Conservation (phyloP, 1,284 basidiomycete genomes). For the Apiotrichum porosum region DNA sequence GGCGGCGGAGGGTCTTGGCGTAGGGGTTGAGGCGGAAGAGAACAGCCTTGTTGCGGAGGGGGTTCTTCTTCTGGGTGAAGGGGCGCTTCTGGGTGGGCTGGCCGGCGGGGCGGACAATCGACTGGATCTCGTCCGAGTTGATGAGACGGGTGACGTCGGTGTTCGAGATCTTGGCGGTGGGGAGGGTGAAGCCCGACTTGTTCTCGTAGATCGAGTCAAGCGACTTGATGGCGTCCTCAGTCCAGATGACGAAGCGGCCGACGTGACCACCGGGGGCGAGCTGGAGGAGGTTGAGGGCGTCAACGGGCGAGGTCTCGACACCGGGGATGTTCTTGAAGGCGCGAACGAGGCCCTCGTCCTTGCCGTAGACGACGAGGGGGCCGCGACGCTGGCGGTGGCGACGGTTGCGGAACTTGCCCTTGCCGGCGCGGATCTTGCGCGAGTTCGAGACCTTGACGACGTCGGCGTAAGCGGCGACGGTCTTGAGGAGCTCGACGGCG, state of each 20-base stretch:
- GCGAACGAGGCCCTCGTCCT: conserved; percentile 96
- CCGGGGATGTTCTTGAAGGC: conserved; percentile 99
- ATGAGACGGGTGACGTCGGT: conserved; percentile 96
- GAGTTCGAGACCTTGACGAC: conserved; percentile 97
- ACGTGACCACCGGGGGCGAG: conserved; percentile 99
- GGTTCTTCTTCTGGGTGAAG: conserved; percentile 99
- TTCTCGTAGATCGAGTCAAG: conserved; percentile 91
- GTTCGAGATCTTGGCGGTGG: conserved; percentile 92
- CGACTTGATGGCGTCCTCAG: conserved; percentile 84
- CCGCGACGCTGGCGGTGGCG: conserved; percentile 96
- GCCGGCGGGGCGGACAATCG: conserved; percentile 75
- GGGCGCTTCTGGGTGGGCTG: conserved; percentile 58
- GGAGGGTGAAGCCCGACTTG: conserved; percentile 94
- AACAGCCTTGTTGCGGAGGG: conserved; percentile 89
- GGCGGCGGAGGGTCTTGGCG: conserved; percentile 85
- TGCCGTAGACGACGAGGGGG: conserved; percentile 94
- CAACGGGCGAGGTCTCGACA: conserved; percentile 95
- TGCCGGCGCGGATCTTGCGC: conserved; percentile 92
- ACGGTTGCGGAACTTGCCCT: conserved; percentile 97
- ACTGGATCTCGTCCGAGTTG: conserved; percentile 96
- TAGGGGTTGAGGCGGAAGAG: conserved; percentile 99
- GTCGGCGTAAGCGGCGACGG: conserved; percentile 84
- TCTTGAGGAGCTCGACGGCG: conserved; percentile 89
- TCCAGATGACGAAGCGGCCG: conserved; percentile 99
- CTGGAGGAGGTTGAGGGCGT: conserved; percentile 93